Base-by-base conservation (phyloP, 1,284 basidiomycete species). In the Boletus austroedulis region DNA sequence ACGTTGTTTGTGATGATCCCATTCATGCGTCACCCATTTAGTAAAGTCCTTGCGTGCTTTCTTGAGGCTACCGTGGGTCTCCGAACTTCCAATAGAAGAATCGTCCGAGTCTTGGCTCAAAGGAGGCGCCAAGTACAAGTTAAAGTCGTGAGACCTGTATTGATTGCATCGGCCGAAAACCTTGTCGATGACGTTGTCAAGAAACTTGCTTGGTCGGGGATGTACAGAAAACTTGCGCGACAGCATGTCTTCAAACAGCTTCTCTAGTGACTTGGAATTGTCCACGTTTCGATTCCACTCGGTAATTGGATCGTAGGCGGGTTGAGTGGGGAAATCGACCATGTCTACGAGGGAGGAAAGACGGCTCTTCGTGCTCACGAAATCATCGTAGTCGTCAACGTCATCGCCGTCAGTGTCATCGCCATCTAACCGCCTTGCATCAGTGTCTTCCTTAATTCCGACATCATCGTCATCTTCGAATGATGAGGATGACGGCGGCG, bases 121-220 rank as follows among this genome's bases (percentile, higher is more conserved):
- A 31, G 74, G 73, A 31, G 84, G 82, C 15, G 84, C 84, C 17
- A 88, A 69, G 57, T 82, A 82, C 31, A 88, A 69, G 60, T 83
- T 78, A 62, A 80, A 79, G 34, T 75, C 80, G 55, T 70, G 70
- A 44, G 75, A 62, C 62, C 77, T 76, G 45, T 69, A 64, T 15
- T 75, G 72, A 31, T 74, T 71, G 31, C 72, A 67, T 1, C 66
- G 60, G n/a, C 83, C 84, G 65, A 89, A 89, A 14, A 81, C 71
- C 15, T 73, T 66, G 53, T 75, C 69, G 45, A 89, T 66, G 49
- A 77, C 51, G 6, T 74, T 68, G 23, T 73, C 62, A 15, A 86
- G 62, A 63, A 80, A 76, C 44, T 79, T 73, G 46, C 78, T 73
- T 4, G 84, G 82, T 0, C 73, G 75, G 3, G 80, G 73, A 58